These are phyloP conservation scores for Cryphonectria naterciae DNA, from an alignment of 2,329 filamentous ascomycete species.

Conservation along the genomic window DNA sequence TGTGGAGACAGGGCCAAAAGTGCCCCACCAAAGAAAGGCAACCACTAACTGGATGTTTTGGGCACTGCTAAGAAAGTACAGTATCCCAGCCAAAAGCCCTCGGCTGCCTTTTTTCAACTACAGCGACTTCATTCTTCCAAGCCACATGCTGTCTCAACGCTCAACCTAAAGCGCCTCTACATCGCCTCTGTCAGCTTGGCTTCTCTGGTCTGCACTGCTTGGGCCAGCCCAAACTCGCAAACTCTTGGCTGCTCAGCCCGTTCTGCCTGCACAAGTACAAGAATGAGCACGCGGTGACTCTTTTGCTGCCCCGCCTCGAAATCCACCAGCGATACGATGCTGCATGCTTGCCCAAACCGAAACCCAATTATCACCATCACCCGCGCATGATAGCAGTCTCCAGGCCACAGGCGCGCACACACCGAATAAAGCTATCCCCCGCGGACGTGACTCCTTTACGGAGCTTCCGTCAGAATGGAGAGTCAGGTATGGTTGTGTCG, in stretches of 20 bases:
- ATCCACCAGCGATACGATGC: constrained; percentile 29
- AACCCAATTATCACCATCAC: constrained; percentile 29
- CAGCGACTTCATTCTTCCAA: not conserved
- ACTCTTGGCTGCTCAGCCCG: not conserved
- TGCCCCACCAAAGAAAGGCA: constrained; percentile 6
- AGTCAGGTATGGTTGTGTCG: constrained; percentile 36
- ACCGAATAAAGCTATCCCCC: constrained; percentile 17
- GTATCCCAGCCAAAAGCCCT: constrained; percentile 4
- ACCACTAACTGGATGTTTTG: not conserved
- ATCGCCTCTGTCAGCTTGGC: not conserved
- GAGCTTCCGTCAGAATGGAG: constrained; percentile 36
- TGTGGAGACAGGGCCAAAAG: not conserved
- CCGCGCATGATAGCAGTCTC: constrained; percentile 37
- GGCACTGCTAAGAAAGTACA: constrained; percentile 3
- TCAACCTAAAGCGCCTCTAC: not conserved
- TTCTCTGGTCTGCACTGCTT: not conserved
- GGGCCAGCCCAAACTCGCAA: not conserved
- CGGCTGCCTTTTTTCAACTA: constrained; percentile 11
- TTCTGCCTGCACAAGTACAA: constrained; percentile 7
- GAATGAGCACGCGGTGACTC: constrained; percentile 27
- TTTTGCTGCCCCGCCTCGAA: constrained; percentile 27
- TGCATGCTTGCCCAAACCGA: constrained; percentile 29
- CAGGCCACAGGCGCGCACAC: constrained; percentile 21
- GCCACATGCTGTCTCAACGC: constrained; percentile 1
- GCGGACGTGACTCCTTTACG: constrained; percentile 26